These are phyloP conservation scores for Crataegus laevigata DNA, from an alignment of 306 rosid genomes.

Conservation along the genomic window DNA sequence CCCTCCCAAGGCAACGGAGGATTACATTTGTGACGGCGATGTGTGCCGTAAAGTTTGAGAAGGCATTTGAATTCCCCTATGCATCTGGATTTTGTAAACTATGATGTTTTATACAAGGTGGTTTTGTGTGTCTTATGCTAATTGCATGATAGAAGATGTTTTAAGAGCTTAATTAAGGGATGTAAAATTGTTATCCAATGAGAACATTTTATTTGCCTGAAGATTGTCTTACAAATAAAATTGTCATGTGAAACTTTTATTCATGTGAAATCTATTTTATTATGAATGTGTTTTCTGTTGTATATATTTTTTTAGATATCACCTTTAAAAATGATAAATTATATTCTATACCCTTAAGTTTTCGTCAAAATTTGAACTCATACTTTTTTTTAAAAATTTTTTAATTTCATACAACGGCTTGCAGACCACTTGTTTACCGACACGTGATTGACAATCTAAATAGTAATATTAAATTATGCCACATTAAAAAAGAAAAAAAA, in stretches of 20 bases:
- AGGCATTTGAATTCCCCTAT: not conserved
- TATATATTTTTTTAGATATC: too few species aligned
- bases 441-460: too few species aligned
- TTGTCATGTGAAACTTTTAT: not conserved
- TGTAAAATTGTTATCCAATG: not conserved
- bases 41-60: constrained; percentile 32
- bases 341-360: too few species aligned
- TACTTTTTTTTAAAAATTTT: too few species aligned
- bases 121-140: not conserved
- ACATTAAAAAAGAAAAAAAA: too few species aligned
- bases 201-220: not conserved
- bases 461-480: too few species aligned
- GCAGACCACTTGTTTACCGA: too few species aligned
- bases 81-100: not conserved
- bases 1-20: constrained; percentile 12
- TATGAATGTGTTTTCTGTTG: too few species aligned
- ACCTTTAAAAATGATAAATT: too few species aligned
- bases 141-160: not conserved
- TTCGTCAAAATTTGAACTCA: too few species aligned
- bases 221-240: not conserved
- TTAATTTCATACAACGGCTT: too few species aligned
- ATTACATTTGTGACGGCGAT: constrained; percentile 31
- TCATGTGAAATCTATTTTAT: too few species aligned
- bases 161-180: not conserved
- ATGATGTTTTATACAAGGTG: not conserved